Evolutionary conservation across 352 stramenopile species (phyloP).

Genomic region (Phytophthora nicotianae): DNA sequence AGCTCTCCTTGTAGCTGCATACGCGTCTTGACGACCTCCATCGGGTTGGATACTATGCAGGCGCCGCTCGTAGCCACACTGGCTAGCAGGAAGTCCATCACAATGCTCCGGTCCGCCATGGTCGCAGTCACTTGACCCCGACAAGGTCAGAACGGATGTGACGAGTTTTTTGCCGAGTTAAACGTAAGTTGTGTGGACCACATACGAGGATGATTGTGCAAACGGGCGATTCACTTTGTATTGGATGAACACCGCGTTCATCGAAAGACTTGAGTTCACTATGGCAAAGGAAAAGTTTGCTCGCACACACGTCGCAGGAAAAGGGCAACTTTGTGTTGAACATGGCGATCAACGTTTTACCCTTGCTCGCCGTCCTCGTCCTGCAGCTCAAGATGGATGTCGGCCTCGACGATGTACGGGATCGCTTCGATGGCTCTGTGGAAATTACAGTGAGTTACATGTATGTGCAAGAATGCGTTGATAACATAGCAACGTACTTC

Average conservation of each 20-base stretch:
- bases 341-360: neutral
- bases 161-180: slow-evolving; percentile 4
- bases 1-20: slow-evolving; percentile 90
- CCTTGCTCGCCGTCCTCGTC: slow-evolving; percentile 51
- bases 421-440: slow-evolving; percentile 81
- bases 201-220: slow-evolving; percentile 13
- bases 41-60: slow-evolving; percentile 86
- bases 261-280: slow-evolving; percentile 14
- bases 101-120: slow-evolving; percentile 53
- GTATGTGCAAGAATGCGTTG: neutral
- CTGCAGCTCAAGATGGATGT: slow-evolving; percentile 85
- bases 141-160: slow-evolving; percentile 11
- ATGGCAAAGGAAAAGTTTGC: slow-evolving; percentile 13
- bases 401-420: slow-evolving; percentile 75
- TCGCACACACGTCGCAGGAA: slow-evolving; percentile 28
- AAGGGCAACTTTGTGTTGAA: slow-evolving; percentile 16
- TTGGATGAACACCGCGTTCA: slow-evolving; percentile 5
- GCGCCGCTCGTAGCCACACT: slow-evolving; percentile 69
- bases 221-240: slow-evolving; percentile 5
- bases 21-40: slow-evolving; percentile 91
- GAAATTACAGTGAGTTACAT: neutral
- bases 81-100: slow-evolving; percentile 76
- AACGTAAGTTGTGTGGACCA: slow-evolving; percentile 15
- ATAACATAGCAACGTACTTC: slow-evolving; percentile 46
- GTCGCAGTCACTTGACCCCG: slow-evolving; percentile 1